Evolutionary conservation across 1,284 basidiomycete species (phyloP).

Genomic region (Sparassis latifolia): DNA sequence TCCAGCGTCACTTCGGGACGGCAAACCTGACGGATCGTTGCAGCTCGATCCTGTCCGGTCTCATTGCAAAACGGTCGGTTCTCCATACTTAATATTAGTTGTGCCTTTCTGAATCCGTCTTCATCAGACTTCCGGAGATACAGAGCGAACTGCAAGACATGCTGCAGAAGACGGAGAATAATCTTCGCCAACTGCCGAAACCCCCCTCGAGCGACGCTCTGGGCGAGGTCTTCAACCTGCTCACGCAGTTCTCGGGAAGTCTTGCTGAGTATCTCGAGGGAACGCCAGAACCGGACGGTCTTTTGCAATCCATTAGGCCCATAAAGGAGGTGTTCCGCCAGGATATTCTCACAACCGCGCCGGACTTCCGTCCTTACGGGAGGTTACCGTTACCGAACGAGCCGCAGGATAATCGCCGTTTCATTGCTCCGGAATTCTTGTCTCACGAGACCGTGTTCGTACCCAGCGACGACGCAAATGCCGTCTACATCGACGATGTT

Average conservation of each 20-base stretch:
- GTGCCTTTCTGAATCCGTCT: not conserved
- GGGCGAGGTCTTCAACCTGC: slow-evolving; percentile 43
- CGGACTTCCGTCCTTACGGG: slow-evolving; percentile 35
- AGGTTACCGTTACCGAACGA: not conserved
- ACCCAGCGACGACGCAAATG: slow-evolving; percentile 5
- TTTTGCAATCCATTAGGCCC: slow-evolving; percentile 48
- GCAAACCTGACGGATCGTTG: slow-evolving; percentile 39
- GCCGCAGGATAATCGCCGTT: not conserved
- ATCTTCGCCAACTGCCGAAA: slow-evolving; percentile 38
- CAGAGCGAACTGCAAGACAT: slow-evolving; percentile 42
- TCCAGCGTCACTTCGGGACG: slow-evolving; percentile 50
- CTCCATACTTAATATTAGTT: not conserved
- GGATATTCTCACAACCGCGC: slow-evolving; percentile 47
- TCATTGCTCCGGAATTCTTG: slow-evolving; percentile 29
- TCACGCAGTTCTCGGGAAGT: slow-evolving; percentile 40
- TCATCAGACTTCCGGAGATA: slow-evolving; percentile 53
- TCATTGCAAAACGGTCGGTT: slow-evolving; percentile 36
- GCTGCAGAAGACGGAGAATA: slow-evolving; percentile 32
- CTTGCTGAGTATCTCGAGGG: slow-evolving; percentile 45
- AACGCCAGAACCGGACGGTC: slow-evolving; percentile 38
- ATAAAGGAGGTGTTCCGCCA: slow-evolving; percentile 40
- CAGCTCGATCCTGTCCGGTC: slow-evolving; percentile 26
- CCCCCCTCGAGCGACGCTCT: slow-evolving; percentile 49
- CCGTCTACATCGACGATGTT: slow-evolving; percentile 55
- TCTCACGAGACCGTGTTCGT: slow-evolving; percentile 29